Conservation (phyloP, 1,284 basidiomycete genomes). For the Agroathelia rolfsii region DNA sequence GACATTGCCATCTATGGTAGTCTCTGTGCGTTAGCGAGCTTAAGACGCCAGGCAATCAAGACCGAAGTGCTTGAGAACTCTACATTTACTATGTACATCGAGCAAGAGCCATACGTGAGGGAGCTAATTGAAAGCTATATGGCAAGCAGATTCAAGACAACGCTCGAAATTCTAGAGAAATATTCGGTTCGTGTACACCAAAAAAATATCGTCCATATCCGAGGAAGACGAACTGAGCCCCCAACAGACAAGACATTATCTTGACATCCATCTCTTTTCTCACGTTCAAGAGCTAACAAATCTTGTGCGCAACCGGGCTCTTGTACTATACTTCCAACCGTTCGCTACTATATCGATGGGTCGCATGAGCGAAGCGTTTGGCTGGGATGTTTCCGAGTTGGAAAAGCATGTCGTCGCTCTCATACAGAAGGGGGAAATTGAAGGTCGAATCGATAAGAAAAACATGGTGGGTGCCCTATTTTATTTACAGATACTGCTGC, state of each 20-base stretch:
- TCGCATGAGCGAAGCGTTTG: constrained; percentile 75
- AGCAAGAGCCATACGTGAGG: constrained; percentile 76
- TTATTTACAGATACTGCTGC: background rate
- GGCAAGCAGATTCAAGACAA: constrained; percentile 71
- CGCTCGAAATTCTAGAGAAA: constrained; percentile 61
- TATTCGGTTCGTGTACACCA: constrained; percentile 49
- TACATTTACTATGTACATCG: constrained; percentile 66
- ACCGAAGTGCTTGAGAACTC: constrained; percentile 60
- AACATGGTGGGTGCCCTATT: constrained; percentile 45
- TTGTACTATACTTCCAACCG: constrained; percentile 80
- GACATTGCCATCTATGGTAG: constrained; percentile 82
- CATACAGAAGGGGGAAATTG: constrained; percentile 66
- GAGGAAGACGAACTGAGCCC: constrained; percentile 4
- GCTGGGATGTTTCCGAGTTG: constrained; percentile 63
- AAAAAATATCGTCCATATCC: background rate
- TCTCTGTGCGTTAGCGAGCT: constrained; percentile 70
- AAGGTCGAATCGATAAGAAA: constrained; percentile 71
- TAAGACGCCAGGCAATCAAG: constrained; percentile 63
- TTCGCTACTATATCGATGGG: constrained; percentile 73
- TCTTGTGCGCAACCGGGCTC: constrained; percentile 59
- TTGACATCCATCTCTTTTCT: constrained; percentile 65
- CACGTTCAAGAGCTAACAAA: constrained; percentile 55
- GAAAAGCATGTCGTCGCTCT: constrained; percentile 62
- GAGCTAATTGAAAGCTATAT: constrained; percentile 79
- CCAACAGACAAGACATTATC: constrained; percentile 54